phyloP scores from a whole-genome alignment of 2,329 filamentous ascomycete genomes.

The Westerdykella sp. region DNA sequence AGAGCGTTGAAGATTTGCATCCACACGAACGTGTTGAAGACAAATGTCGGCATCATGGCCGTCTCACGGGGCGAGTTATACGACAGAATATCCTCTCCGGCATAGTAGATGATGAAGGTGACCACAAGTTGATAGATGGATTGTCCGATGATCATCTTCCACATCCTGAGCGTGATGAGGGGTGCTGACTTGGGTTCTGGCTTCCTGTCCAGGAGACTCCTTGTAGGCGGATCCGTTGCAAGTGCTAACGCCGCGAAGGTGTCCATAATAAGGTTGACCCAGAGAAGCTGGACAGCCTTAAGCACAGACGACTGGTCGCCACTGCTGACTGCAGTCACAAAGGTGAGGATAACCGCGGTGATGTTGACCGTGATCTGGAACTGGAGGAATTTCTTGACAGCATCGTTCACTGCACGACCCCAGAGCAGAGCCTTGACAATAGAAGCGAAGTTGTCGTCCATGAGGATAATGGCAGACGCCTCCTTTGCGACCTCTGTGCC shows the following conservation, averaged over 20 bases:
- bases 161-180: conserved; percentile 85
- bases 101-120: conserved; percentile 80
- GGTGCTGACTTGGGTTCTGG: conserved; percentile 68
- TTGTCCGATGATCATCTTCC: conserved; percentile 98
- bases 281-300: conserved; percentile 84
- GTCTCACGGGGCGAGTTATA: conserved; percentile 46
- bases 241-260: conserved; percentile 85
- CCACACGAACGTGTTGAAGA: conserved; percentile 99
- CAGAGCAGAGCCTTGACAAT: conserved; percentile 78
- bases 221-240: conserved; percentile 82
- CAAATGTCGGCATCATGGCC: conserved; percentile 62
- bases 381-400: conserved; percentile 42
- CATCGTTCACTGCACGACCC: conserved; percentile 50
- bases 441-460: conserved; percentile 85
- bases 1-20: conserved; percentile 99
- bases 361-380: conserved; percentile 84
- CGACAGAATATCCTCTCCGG: conserved; percentile 54
- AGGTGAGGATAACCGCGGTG: conserved; percentile 80
- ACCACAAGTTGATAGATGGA: conserved; percentile 77
- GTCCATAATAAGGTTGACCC: conserved; percentile 98
- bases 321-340: conserved; percentile 76
- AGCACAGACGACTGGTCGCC: conserved; percentile 65
- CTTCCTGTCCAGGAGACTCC: conserved; percentile 72
- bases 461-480: conserved; percentile 76
- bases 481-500: conserved; percentile 82